Evolutionary conservation across 345 rosid species (phyloP).

Genomic region (Gossypium bickii): DNA sequence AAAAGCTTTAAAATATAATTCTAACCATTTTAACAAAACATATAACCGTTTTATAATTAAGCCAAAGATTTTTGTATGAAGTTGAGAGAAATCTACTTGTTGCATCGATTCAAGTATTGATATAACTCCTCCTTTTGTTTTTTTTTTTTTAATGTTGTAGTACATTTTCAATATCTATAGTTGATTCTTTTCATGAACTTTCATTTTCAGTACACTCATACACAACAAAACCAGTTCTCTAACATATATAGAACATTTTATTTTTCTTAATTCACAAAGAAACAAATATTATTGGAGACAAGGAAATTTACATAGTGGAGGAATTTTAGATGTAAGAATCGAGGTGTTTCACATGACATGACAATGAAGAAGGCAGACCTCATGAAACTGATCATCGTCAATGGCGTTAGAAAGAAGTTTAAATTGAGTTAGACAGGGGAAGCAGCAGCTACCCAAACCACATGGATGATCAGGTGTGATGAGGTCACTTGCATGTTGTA

Average conservation of each 20-base stretch:
- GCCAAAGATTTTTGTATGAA: accelerated
- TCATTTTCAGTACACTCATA: background rate
- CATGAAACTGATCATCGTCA: background rate
- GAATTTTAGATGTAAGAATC: background rate
- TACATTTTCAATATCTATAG: background rate
- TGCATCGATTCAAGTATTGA: no score
- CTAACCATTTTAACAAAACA: no score
- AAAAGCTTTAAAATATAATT: no score
- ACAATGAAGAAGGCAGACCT: background rate
- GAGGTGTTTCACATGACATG: background rate
- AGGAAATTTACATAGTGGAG: background rate
- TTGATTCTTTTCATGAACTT: background rate
- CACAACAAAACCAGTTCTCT: background rate
- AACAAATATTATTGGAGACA: no score
- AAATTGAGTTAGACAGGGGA: background rate
- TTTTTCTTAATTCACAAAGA: background rate
- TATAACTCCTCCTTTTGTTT: no score
- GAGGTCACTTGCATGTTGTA: slow-evolving; percentile 26
- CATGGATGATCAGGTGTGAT: slow-evolving; percentile 10
- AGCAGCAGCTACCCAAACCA: background rate
- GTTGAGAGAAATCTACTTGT: no score
- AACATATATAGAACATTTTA: background rate
- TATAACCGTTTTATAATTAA: no score
- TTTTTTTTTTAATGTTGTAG: background rate
- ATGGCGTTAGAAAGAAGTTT: background rate